Evolutionary conservation across 495 filamentous ascomycete genomes (phyloP), one percentile per base, ranked within the genome.

Genomic region (Lasiosphaeria ovina): DNA sequence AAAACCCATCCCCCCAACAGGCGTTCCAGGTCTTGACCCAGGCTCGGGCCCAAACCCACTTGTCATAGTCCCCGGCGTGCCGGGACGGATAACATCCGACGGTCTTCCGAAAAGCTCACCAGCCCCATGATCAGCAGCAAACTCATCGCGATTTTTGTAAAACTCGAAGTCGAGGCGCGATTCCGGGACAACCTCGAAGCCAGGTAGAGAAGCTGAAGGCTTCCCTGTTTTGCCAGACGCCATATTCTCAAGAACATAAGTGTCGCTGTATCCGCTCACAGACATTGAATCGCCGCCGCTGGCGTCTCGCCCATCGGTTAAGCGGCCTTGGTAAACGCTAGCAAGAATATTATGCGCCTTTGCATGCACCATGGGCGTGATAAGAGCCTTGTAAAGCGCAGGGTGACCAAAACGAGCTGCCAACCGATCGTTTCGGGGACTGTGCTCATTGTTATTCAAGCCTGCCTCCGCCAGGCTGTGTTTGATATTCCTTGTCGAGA

Each of bases 361-460:
- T 45, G 90, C 90, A 62, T 94, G 89, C 10, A 98, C 93, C 94
- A 98, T 98, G 0, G 94, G 94, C 0, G 91, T 95, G 64, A 93
- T 90, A 52, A 98, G 83, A 7, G 88, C 87, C 65, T 88, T 89
- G 76, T 90, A 96, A 17, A 98, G 84, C 11, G 89, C 93, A 14
- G 94, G 94, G 69, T 98, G 90, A 4, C 92, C 92, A 72, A 96
- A 98, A 45, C 91, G 85, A 45, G 86, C 80, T 40, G 81, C 87
- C 3, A 98, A 84, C 24, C 89, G 87, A 57, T 95, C 92, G 47
- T 79, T 85, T 31, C 79, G 74, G 44, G 70, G 63, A 54, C 74
- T 74, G 53, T 78, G 72, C 63, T 74, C 72, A 59, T 79, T 78
- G 35, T 70, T 54, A 42, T 75, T 69, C 44, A 74, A 51, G n/a